Percentiles rank a stretch among this genome's conserved stretches.
phyloP scores from a whole-genome alignment of 495 filamentous ascomycete genomes.

The Talaromyces trachyspermus region DNA sequence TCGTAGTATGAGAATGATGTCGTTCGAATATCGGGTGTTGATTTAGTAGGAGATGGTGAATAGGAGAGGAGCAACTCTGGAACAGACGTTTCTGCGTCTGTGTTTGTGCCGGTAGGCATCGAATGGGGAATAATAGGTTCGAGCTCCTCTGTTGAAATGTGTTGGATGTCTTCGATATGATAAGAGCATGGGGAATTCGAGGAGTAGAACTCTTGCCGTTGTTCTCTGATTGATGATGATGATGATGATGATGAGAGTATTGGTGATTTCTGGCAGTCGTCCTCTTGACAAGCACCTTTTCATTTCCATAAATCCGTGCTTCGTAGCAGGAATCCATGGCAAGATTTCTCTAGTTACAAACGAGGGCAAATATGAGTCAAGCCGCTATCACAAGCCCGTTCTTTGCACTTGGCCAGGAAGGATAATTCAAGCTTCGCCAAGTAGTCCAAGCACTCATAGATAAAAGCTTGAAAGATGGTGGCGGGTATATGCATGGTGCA shows the following conservation, averaged over 20 bases:
- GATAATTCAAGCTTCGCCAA: constrained; percentile 7
- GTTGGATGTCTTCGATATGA: constrained; percentile 3
- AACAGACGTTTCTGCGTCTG: neutral
- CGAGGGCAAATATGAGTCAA: too few relatives aligned
- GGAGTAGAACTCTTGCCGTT: too few relatives aligned
- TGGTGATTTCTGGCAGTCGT: too few relatives aligned
- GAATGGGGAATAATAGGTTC: neutral
- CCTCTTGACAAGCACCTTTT: too few relatives aligned
- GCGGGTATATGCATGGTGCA: constrained; percentile 1
- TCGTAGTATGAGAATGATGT: too few relatives aligned
- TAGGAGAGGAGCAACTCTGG: neutral
- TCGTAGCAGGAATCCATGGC: too few relatives aligned
- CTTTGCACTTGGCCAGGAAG: neutral
- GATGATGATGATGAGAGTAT: too few relatives aligned
- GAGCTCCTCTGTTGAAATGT: neutral
- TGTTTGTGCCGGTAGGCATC: neutral
- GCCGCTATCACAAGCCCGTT: too few relatives aligned
- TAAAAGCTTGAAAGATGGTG: neutral
- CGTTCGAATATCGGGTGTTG: too few relatives aligned
- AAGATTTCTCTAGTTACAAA: too few relatives aligned
- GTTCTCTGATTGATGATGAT: too few relatives aligned
- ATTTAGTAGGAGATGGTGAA: constrained; percentile 2
- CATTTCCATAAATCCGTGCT: too few relatives aligned
- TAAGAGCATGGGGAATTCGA: constrained; percentile 3
- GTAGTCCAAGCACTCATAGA: neutral